Base-by-base conservation (phyloP, 1,284 basidiomycete species). In the Cystobasidium slooffiae region DNA sequence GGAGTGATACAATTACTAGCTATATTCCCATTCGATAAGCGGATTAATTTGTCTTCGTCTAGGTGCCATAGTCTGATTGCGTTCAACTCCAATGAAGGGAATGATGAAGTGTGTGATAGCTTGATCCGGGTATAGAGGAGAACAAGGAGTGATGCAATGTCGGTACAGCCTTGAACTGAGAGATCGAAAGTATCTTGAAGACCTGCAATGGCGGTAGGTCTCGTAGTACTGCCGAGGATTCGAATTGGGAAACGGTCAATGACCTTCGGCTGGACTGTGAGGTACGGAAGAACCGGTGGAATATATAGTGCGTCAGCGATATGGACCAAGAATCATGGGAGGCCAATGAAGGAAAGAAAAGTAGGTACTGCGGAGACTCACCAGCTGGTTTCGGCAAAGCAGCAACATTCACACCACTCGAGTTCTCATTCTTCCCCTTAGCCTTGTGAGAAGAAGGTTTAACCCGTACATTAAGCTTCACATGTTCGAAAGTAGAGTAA, bases 201-300 rank as follows among this genome's bases (percentile, higher is more conserved):
- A 22, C 51, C 12, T 12, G 49, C 24, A 39, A 22, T 14, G 9
- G 49, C 49, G 5, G 39, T 43, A 41, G 64, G 64, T 43, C 64
- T 47, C 6, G 47, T 66, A 14, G 64, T 66, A 37, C 51, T 66
- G 18, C 64, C 64, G 39, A 66, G 37, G 18, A 66, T 66, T 10
- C 64, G 64, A 49, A 66, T 66, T 16, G 64, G 51, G 37, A 66
- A 66, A n/a, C 64, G 47, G 20, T 66, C 64, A 41, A 22, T 52
- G 12, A 52, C 39, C 39, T 66, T 39, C 9, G 49, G 39, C 3
- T 51, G 64, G n/a, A 53, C 64, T 66, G 64, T 12, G 6, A 16
- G 46, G 10, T 31, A 37, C 18, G 44, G 49, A 12, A 52, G 46
- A 31, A 31, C 22, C 10, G 24, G 24, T 12, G 24, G 14, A 62